Percentiles rank a stretch among this genome's conserved stretches.
Conservation (phyloP, 495 filamentous ascomycete genomes). For the Cairneyella variabilis region DNA sequence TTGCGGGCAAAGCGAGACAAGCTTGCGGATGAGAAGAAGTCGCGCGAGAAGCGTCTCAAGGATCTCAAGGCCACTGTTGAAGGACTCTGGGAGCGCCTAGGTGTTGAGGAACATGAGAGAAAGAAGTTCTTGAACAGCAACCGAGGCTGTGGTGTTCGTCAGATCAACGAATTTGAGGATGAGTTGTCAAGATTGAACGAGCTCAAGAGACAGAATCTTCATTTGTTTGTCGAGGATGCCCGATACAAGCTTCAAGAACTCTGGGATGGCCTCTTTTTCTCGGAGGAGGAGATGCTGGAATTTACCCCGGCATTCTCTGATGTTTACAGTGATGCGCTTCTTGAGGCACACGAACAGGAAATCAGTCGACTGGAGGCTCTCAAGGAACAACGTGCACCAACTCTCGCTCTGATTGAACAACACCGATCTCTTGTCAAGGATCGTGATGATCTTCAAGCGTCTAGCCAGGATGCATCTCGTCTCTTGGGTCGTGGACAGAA, state of each 20-base stretch:
- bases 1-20: slow-evolving; percentile 74
- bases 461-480: slow-evolving; percentile 90
- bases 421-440: slow-evolving; percentile 83
- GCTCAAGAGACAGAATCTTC: slow-evolving; percentile 89
- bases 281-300: slow-evolving; percentile 96
- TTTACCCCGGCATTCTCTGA: slow-evolving; percentile 93
- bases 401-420: slow-evolving; percentile 74
- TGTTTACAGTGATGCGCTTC: slow-evolving; percentile 83
- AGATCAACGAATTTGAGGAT: slow-evolving; percentile 92
- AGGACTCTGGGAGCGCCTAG: slow-evolving; percentile 83
- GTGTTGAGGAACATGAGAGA: slow-evolving; percentile 73
- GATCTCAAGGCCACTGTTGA: slow-evolving; percentile 73
- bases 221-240: slow-evolving; percentile 92
- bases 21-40: slow-evolving; percentile 88
- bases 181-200: slow-evolving; percentile 83
- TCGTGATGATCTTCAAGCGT: slow-evolving; percentile 77
- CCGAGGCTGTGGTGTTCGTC: slow-evolving; percentile 74
- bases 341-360: slow-evolving; percentile 81
- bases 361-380: slow-evolving; percentile 76
- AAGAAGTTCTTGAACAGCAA: slow-evolving; percentile 72
- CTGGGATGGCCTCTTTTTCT: slow-evolving; percentile 91
- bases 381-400: slow-evolving; percentile 83
- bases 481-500: slow-evolving; percentile 85
- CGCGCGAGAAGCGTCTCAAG: slow-evolving; percentile 74
- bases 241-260: slow-evolving; percentile 85